Base-by-base conservation (phyloP, 495 filamentous ascomycete genomes). In the Penicillium daleae region DNA sequence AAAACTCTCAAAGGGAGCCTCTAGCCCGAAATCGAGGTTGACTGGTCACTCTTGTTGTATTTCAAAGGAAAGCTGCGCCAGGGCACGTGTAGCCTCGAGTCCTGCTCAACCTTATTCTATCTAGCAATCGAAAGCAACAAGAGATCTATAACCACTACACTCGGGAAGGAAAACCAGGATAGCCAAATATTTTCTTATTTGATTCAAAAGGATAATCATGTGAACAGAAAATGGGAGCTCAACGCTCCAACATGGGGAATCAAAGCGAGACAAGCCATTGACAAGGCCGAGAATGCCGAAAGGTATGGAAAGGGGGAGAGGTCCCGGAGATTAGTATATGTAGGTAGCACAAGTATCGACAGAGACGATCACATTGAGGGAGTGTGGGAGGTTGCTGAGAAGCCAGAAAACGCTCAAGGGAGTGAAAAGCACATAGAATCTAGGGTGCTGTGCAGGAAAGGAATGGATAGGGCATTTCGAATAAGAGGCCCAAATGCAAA, bases 211-310 rank as follows among this genome's bases (percentile, higher is more conserved):
- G 21, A 50, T 9, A 31, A 9, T 46, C 27, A 39, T 55, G 37
- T 58, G 49, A 50, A 15, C 33, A 49, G 8, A 42, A 53, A 15
- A 56, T 54, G 27, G 42, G 27, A 59, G 48, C 31, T 40, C 64
- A 59, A 52, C 29, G 59, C 65, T 61, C 62, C 37, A 44, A 61
- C 37, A 68, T 52, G 62, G 67, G 69, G 67, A 72, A 71, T 70
- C 66, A 63, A 71, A 57, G 55, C 29, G 42, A 24, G 27, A 53
- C 48, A 51, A 35, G 44, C 48, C 29, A 50, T 27, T 26, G 44
- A 52, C 27, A 57, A 39, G 40, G 40, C 57, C 17, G 22, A 19
- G 19, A 49, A 27, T 44, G 35, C 35, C 46, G 31, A 44, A 37
- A 42, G 31, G 21, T 29, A 54, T 51, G 21, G 46, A 27, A 50